Conservation (phyloP, 768 basidiomycete species). For the Boletus insuetus region DNA sequence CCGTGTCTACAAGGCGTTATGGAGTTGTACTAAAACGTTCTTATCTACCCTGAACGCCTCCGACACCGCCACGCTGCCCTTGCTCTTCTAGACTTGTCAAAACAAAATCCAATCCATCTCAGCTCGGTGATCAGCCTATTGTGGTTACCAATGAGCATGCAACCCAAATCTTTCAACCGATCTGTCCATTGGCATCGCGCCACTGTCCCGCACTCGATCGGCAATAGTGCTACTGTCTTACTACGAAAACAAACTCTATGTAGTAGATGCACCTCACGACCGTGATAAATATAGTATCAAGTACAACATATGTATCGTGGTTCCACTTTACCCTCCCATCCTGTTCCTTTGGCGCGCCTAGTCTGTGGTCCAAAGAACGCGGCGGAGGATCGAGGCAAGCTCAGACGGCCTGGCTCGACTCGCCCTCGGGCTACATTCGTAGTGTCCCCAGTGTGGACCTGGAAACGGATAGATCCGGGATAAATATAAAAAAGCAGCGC, state of each 20-base stretch:
- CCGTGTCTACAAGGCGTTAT: not conserved
- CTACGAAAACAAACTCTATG: conserved; percentile 11
- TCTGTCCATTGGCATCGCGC: conserved; percentile 2
- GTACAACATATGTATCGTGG: conserved; percentile 20
- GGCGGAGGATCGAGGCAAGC: not conserved
- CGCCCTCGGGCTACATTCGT: conserved; percentile 5
- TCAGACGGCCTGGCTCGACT: not conserved
- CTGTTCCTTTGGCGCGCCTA: conserved; percentile 6
- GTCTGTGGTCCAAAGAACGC: conserved; percentile 3
- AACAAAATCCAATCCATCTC: not conserved
- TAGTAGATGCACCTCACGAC: conserved; percentile 2
- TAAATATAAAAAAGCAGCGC: conserved; percentile 24
- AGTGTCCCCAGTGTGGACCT: conserved; percentile 2
- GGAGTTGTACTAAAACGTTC: no score
- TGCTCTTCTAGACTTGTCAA: not conserved
- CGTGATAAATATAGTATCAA: conserved; percentile 22
- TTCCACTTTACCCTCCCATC: not conserved
- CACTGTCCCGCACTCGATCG: not conserved
- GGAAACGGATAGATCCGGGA: conserved; percentile 19
- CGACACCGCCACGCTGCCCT: not conserved
- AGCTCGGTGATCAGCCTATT: not conserved
- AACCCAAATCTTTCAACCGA: conserved; percentile 13
- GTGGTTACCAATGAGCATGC: not conserved
- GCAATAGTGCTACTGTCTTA: not conserved
- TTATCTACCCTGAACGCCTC: conserved; percentile 2